phyloP scores from a whole-genome alignment of 495 filamentous ascomycete species.

The Hypoxylon cercidicola region DNA sequence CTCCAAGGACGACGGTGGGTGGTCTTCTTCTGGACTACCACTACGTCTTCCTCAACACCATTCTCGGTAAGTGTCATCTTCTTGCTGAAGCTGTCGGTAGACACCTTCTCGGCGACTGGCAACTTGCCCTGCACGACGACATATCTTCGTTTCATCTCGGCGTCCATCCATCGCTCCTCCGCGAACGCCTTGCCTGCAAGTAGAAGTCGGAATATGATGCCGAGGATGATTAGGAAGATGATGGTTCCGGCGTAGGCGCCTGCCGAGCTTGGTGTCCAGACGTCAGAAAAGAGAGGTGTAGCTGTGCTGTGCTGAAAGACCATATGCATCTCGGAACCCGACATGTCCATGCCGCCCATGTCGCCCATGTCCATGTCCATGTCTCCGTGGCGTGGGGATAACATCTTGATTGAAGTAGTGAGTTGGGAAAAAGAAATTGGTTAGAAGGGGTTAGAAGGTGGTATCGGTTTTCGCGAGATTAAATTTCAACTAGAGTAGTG shows the following conservation, averaged over 20 bases:
- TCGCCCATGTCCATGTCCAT: conserved; percentile 39
- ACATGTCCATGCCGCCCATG: conserved; percentile 30
- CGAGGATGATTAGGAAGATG: conserved; percentile 83
- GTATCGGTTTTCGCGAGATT: background rate
- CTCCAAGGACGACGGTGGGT: conserved; percentile 73
- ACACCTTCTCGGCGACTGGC: conserved; percentile 64
- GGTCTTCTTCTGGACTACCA: conserved; percentile 67
- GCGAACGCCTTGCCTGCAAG: conserved; percentile 71
- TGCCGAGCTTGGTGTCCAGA: conserved; percentile 75
- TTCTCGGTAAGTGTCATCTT: conserved; percentile 69
- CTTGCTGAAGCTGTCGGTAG: conserved; percentile 63
- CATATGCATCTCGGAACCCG: conserved; percentile 54
- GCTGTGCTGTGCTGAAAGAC: conserved; percentile 72
- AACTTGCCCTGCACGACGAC: conserved; percentile 74
- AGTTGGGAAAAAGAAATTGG: background rate
- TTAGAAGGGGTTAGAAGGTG: background rate
- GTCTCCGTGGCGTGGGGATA: conserved; percentile 26
- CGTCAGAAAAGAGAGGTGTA: conserved; percentile 77
- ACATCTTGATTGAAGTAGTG: conserved; percentile 12
- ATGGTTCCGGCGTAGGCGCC: conserved; percentile 85
- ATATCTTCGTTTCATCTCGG: conserved; percentile 76
- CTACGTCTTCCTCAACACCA: conserved; percentile 78
- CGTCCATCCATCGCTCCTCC: conserved; percentile 65
- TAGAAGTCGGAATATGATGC: conserved; percentile 72
- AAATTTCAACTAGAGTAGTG: background rate